Base-by-base conservation (phyloP, 2,329 filamentous ascomycete species). In the Fusarium nisikadoi region DNA sequence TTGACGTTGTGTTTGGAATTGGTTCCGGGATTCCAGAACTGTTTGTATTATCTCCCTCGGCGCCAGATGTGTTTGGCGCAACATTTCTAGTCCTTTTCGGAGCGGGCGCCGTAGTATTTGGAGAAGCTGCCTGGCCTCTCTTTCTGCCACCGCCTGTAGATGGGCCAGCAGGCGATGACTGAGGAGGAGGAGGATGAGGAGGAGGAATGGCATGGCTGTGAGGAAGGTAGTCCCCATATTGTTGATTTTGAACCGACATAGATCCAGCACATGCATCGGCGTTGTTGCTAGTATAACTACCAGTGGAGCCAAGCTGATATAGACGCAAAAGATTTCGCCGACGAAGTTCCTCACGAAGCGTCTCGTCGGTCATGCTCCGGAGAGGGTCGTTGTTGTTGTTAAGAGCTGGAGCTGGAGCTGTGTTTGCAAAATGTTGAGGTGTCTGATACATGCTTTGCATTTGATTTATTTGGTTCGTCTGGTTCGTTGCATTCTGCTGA, bases 51-150 rank as follows among this genome's bases (percentile, higher is more conserved):
- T 33, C 31, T 62, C 17, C 36, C 13, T 25, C 38, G n/a, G n/a
- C 20, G 5, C 35, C 29, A 19, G 63, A 23, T 47, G 50, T 27
- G 23, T 20, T 57, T n/a, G 56, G 17, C 11, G 35, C 20, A 9
- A 46, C 50, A 35, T 20, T 49, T 52, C 65, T 42, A 12, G 25
- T 52, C 35, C 65, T 50, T 43, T 62, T 63, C 27, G 31, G 41
- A n/a, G 23, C 50, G n/a, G 45, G 57, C 14, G 29, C n/a, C 13
- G 29, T 27, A n/a, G n/a, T 25, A 23, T n/a, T 11, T 7, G 63
- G 35, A 7, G 65, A 33, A 9, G 49, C 29, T n/a, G 16, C 45
- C n/a, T 16, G 49, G 23, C 19, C 16, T 41, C 64, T 68, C 45
- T 68, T 68, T 23, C 14, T 47, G 29, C 35, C 14, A 36, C 27